Evolutionary conservation across 495 filamentous ascomycete species (phyloP), one percentile per base, ranked within the genome.

Genomic region (Pyrenula massariospora): DNA sequence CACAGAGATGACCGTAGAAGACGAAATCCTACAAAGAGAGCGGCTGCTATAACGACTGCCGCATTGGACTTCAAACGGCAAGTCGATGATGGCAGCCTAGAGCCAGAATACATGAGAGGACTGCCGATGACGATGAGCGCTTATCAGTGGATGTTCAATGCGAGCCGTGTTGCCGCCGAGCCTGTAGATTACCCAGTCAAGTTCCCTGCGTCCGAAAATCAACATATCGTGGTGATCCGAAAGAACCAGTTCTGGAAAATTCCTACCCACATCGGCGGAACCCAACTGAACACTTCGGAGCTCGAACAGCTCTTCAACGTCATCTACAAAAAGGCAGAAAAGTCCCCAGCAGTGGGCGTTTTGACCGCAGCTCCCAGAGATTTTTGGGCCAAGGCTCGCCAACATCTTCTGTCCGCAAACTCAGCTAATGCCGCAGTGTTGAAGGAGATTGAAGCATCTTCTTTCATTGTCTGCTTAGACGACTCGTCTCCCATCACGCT

Each of bases 101-200:
- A 99, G 74, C 94, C 94, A 11, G 94, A 99, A 73, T 96, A 96
- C 75, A 94, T 97, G 89, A 90, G 90, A 72, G 86, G 86, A 71
- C 80, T 88, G 57, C 94, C 94, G 55, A 89, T 96, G 66, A 92
- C 89, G 70, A 97, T 97, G 94, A 87, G 86, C 78, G 88, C 86
- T 57, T 96, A 96, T 77, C 77, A 96, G 75, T 99, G 86, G 83
- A 97, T 99, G 94, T 99, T 99, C 81, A 96, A 99, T 70, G 77
- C 78, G 69, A 88, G 84, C 73, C 86, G 94, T 57, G 82, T 96
- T 25, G 87, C 94, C n/a, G 84, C 83, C 54, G 86, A 85, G 62
- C 82, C 85, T 2, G 83, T 81, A 8, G 94, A 99, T 62, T 83
- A 86, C 67, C 88, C 88, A 1, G 77, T 87, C 69, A 96, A 95